phyloP scores from a whole-genome alignment of 2,329 filamentous ascomycete species.

The Trichoderma harzianum region DNA sequence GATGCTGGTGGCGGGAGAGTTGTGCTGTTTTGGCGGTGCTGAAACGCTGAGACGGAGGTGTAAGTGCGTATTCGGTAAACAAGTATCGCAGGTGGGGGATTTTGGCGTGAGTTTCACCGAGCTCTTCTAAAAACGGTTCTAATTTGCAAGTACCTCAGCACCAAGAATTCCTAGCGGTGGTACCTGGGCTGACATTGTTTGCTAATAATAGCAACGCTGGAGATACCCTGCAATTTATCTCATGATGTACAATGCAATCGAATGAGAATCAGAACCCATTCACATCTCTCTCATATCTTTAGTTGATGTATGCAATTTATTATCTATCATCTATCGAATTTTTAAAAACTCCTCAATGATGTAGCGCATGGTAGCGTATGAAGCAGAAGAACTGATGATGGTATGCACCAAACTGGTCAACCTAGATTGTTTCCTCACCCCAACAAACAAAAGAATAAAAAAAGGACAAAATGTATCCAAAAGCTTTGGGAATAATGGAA shows the following conservation, averaged over 20 bases:
- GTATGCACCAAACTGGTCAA: neutral
- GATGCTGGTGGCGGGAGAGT: neutral
- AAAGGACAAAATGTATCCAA: neutral
- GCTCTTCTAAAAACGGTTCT: neutral
- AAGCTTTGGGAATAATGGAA: neutral
- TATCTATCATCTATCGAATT: neutral
- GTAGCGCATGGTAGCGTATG: neutral
- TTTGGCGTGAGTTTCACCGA: neutral
- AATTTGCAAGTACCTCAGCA: neutral
- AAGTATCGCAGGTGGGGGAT: conserved; percentile 6
- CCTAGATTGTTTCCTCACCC: neutral
- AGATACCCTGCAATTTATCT: neutral
- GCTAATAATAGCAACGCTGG: neutral
- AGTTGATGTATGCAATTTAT: neutral
- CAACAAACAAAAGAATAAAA: neutral
- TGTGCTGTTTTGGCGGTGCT: neutral
- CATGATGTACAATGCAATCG: neutral
- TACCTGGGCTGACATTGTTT: neutral
- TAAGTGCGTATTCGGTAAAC: conserved; percentile 1
- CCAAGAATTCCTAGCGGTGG: neutral
- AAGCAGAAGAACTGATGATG: neutral
- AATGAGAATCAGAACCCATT: neutral
- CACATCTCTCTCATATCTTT: neutral
- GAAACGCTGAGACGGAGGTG: neutral
- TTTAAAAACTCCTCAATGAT: neutral